Evolutionary conservation across 129 eudicot species (phyloP), one percentile per base, ranked within the genome.

Genomic region (Rutidosis leptorrhynchoides): DNA sequence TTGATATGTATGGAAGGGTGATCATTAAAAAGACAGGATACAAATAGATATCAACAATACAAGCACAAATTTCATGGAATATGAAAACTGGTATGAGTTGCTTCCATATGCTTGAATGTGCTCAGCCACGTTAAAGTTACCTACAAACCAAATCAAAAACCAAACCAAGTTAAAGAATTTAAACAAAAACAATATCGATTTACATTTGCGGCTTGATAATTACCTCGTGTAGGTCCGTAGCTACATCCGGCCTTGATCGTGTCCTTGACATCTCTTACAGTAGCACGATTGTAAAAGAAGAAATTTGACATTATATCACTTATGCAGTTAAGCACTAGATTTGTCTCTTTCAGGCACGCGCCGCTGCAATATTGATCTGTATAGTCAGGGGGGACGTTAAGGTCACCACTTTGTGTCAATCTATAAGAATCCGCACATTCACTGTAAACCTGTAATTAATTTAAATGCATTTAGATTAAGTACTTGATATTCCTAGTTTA

Each of bases 171-270:
- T 7, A 1, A 40, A 43, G 20, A 3, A 2, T 12, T 29, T 28
- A 45, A 25, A 14, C 19, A 28, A 28, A 52, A 21, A 7, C 22
- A 16, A 45, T 42, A 42, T 42, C n/a, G 15, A 28, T 19, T 6
- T 51, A 0, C 6, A 29, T 29, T 29, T n/a, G n/a, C n/a, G n/a
- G n/a, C n/a, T n/a, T n/a, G n/a, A n/a, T 40, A 40, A 51, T 71
- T 70, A 90, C 97, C 97, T 84, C 95, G 69, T 28, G 68, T 35
- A 27, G 86, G 83, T 67, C 97, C 97, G 71, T 78, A 65, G 78
- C 90, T 67, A 71, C 95, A 90, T 54, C 89, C 97, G 43, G 80
- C 78, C 65, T 76, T 78, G 66, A 90, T 74, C 0, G 97, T 78
- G 46, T 87, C 91, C 49, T 71, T 73, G 14, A 90, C 74, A 61